Evolutionary conservation across 1,139 yeast genomes (phyloP).

Genomic region (Candida anutae): DNA sequence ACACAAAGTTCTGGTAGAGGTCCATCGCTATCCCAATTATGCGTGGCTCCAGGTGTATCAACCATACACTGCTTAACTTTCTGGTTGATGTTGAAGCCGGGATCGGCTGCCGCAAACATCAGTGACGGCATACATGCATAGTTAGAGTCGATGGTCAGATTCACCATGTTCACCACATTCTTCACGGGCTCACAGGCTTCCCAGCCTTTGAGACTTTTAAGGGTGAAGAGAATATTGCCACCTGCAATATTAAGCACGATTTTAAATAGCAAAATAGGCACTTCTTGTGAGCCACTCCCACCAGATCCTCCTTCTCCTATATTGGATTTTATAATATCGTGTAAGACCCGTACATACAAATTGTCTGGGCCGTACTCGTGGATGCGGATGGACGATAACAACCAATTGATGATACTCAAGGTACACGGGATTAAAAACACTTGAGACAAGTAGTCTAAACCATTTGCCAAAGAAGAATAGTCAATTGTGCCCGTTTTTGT

Average conservation of each 20-base stretch:
- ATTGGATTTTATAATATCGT: slow-evolving; percentile 19
- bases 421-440: slow-evolving; percentile 34
- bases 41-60: no score
- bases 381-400: slow-evolving; percentile 7
- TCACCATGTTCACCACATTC: slow-evolving; percentile 10
- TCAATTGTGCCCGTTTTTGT: slow-evolving; percentile 44
- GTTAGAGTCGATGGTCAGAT: slow-evolving; percentile 7
- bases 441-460: slow-evolving; percentile 39
- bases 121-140: slow-evolving; percentile 4
- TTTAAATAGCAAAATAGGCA: slow-evolving; percentile 17
- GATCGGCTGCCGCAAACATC: no score
- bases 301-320: slow-evolving; percentile 7
- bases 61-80: no score
- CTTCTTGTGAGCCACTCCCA: slow-evolving; percentile 7
- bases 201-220: slow-evolving; percentile 11
- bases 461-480: slow-evolving; percentile 26
- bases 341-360: slow-evolving; percentile 12
- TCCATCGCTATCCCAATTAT: no score
- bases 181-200: slow-evolving; percentile 9
- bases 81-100: no score
- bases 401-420: slow-evolving; percentile 29
- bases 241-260: slow-evolving; percentile 19
- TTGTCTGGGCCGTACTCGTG: slow-evolving; percentile 5
- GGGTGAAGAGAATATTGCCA: slow-evolving; percentile 10
- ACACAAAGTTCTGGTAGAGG: no score